phyloP scores from a whole-genome alignment of 345 rosid genomes.

The Aquilaria malaccensis region DNA sequence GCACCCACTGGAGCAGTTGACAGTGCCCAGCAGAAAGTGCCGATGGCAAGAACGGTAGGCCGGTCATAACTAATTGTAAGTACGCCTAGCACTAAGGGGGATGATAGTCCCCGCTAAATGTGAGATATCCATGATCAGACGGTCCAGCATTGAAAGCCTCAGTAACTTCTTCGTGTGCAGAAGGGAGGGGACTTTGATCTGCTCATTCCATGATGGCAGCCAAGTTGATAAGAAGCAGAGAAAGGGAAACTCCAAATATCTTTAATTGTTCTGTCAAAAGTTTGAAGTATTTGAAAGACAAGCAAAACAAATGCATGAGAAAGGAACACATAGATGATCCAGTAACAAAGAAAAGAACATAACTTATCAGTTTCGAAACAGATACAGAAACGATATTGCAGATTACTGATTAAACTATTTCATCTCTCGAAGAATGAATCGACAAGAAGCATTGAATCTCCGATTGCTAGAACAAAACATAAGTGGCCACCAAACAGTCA shows the following conservation, averaged over 20 bases:
- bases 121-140: slow-evolving; percentile 86
- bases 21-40: slow-evolving; percentile 88
- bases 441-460: too few species aligned
- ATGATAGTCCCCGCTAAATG: slow-evolving; percentile 83
- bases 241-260: slow-evolving; percentile 76
- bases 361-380: too few species aligned
- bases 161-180: slow-evolving; percentile 96
- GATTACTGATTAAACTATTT: too few species aligned
- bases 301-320: slow-evolving; percentile 10
- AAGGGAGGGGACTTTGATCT: slow-evolving; percentile 86
- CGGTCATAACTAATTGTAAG: slow-evolving; percentile 75
- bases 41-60: slow-evolving; percentile 84
- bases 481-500: too few species aligned
- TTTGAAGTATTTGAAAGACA: slow-evolving; percentile 12
- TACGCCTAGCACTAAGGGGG: slow-evolving; percentile 76
- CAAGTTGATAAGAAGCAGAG: slow-evolving; percentile 79
- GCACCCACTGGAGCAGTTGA: slow-evolving; percentile 94
- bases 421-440: too few species aligned
- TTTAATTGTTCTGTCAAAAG: slow-evolving; percentile 55
- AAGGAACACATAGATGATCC: not conserved
- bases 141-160: slow-evolving; percentile 95
- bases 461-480: too few species aligned
- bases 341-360: too few species aligned
- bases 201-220: slow-evolving; percentile 96
- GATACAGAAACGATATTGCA: too few species aligned